Base-by-base conservation (phyloP, 2,329 filamentous ascomycete genomes). In the Sporothrix curviconia region DNA sequence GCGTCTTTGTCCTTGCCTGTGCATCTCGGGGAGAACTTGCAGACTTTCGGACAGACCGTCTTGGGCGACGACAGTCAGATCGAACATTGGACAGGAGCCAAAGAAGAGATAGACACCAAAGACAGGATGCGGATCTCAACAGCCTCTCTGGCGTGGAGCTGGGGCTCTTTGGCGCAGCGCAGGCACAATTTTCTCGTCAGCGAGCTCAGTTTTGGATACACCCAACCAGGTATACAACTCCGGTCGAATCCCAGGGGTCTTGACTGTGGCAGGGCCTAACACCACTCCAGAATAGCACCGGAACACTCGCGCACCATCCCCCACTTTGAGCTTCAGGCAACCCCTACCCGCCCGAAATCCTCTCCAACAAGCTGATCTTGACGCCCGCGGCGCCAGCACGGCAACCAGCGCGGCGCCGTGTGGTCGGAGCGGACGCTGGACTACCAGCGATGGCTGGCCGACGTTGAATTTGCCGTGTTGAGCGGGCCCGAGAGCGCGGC, bases 341-440 rank as follows among this genome's bases (percentile, higher is more conserved):
- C 44, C 82, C 82, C 28, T 69, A 74, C 61, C 64, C 71, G 36
- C 83, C 83, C 63, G 81, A 87, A 66, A 71, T 87, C 60, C 82
- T 96, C 59, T 95, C 91, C 64, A 92, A 97, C 78, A 90, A 92
- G 70, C 69, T 97, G 59, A 88, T 99, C 69, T 82, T 99, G 58
- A 99, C 94, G 1, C 92, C 94, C 11, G 86, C 91, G 12, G 85
- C 85, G 50, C 86, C 91, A 14, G 85, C 85, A 50, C 90, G 94
- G 94, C 56, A 91, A 91, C 72, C 85, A 89, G 67, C 84, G 91
- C 69, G 89, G 90, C 60, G 86, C 89, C 51, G 70, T 94, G 64
- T 99, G 94, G 92, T 78, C 86, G 32, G 83, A 91, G 61, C 70
- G 77, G 59, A 67, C 79, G 34, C 77, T 88, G 50, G 72, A 82